Base-by-base conservation (phyloP, 768 basidiomycete species). In the Pleurotus citrinopileatus region DNA sequence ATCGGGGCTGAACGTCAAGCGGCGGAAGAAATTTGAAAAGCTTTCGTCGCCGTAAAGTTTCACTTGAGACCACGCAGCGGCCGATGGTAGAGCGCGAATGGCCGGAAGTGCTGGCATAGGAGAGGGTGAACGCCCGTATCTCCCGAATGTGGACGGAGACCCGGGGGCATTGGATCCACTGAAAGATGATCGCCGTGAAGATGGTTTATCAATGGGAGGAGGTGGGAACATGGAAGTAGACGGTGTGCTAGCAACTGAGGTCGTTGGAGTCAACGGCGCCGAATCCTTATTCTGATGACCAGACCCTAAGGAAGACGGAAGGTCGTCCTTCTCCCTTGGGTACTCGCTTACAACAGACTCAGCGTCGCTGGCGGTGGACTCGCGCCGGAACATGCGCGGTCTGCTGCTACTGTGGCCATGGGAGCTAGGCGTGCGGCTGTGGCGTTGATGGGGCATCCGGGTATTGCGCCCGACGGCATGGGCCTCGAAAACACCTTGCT, bases 41-140 rank as follows among this genome's bases (percentile, higher is more conserved):
- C 86, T 91, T 68, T 98, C 95, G 68, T 98, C 96, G 42, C 95
- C 94, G 63, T 98, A 99, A 12, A 99, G 74, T 64, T 87, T 87
- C 55, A 93, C 83, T 38, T 77, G 78, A 1, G 80, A 76, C 87
- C 84, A 89, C 15, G 77, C 65, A 42, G 56, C 52, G 25, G 80
- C 73, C 4, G 80, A 72, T 5, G 84, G 75, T 2, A 87, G 79
- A 10, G 86, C 81, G 28, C 94, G 84, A 61, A 98, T 96, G 23
- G 95, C 95, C 20, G 96, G 96, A 2, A 98, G 80, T 4, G 94
- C 92, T 9, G 91, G 89, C 86, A 92, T 91, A 1, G 91, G 92
- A 0, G 90, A 91, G 2, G 91, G 91, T 1, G 89, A 93, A 45
- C 91, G 87, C 2, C 83, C 90, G 68, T 87, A 90, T 54, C 86